Evolutionary conservation across 169 alveolate genomes (phyloP), one percentile per base, ranked within the genome.

Genomic region (Sarcocystis neurona): DNA sequence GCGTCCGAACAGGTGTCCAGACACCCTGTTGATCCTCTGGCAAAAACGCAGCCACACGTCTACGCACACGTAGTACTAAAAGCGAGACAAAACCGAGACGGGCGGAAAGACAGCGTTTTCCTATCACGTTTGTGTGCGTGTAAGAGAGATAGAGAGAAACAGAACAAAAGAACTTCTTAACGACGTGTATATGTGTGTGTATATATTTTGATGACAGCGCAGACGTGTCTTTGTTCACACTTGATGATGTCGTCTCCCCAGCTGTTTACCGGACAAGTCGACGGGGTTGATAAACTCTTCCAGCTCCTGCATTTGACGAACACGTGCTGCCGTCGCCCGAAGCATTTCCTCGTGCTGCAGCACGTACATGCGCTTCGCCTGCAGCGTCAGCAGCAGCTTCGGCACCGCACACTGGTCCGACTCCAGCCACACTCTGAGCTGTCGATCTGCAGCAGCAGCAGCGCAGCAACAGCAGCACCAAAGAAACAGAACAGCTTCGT

Each of bases 341-440:
- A 79, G 74, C 87, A 44, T 44, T 53, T 79, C 75, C 32, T 79
- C 87, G 32, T 79, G 87, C 53, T 79, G 87, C 18, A 79, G 87
- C 23, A 79, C 87, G 39, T 44, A 66, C 27, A 47, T 70, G 32
- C 89, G 37, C 70, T 84, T 84, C 79, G 89, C 89, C 37, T 46
- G 77, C 41, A 84, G 68, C 39, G 89, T 84, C 80, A 84, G 50
- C 74, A 84, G 56, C 77, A 84, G 75, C 18, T 72, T 70, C 5
- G 79, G 63, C 32, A 82, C 89, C 30, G 89, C 72, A 30, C n/a
- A 27, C 23, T 60, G 89, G 37, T 72, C 89, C 34, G 50, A 50
- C 89, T 84, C 89, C 43, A 84, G 80, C 89, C 89, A 84, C 48
- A 84, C 89, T 47, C 66, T 84, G 70, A 84, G 30, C 75, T 84